Base-by-base conservation (phyloP, 2,329 filamentous ascomycete species). In the Teratosphaeria pseudoeucalypti region DNA sequence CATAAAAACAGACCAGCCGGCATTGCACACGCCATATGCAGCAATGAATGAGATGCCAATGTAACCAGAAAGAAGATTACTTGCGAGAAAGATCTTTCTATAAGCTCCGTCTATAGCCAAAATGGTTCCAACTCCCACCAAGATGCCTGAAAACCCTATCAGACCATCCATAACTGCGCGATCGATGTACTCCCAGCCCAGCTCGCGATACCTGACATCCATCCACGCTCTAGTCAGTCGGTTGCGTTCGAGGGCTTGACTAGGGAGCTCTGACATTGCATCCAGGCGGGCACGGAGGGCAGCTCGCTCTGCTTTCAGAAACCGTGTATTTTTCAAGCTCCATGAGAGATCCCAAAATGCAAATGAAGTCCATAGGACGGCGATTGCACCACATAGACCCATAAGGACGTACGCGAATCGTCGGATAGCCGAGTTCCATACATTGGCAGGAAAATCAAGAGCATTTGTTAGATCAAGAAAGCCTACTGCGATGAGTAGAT, bases 381-480 rank as follows among this genome's bases (percentile, higher is more conserved):
- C 80, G 1, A 77, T 62, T 0, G 75, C 75, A 0, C 77, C 82
- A 1, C 81, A 81, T 2, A 83, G 69, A 0, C 72, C 80, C 81
- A 84, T 83, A 4, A 82, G 69, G 0, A 77, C 74, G 0, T 77
- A 68, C 9, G 79, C 81, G 56, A 78, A 78, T 1, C 66, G 63
- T 0, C 81, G 81, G 0, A 81, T 75, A 0, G 81, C 81, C 0
- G 76, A 70, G 1, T 84, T 83, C 79, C 79, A 84, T 1, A 83
- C 76, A 58, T 84, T 83, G 58, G 81, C 81, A 0, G 81, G 79
- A 58, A 83, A 83, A 63, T 84, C 81, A 1, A 77, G 76, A 0
- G 80, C 79, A 64, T 84, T 84, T 57, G 78, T 79, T 1, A 82
- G 72, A 61, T 84, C 81, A 19, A 84, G 76, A 55, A 79, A 79